Conservation (phyloP, 305 asterid species). For the Caryopteris hybrid region DNA sequence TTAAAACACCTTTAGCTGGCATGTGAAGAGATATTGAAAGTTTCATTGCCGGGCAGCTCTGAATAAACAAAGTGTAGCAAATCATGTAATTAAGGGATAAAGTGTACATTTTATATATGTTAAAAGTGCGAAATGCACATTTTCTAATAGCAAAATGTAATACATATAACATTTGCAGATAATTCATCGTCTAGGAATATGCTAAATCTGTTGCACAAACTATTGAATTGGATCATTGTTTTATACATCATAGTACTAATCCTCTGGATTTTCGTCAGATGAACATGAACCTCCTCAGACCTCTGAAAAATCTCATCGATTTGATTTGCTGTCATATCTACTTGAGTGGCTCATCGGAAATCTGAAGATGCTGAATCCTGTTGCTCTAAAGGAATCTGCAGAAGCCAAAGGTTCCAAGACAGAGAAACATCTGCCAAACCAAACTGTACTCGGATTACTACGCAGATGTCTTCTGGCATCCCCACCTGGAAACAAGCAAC, state of each 20-base stretch:
- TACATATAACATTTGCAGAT: not conserved
- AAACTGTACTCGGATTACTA: constrained; percentile 38
- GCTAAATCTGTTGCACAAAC: not conserved
- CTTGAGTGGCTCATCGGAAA: constrained; percentile 49
- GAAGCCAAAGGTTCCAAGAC: constrained; percentile 31
- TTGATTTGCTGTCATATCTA: constrained; percentile 40
- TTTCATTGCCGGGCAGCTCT: too few species aligned
- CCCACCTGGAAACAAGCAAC: constrained; percentile 38
- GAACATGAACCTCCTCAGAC: constrained; percentile 24
- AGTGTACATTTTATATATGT: too few species aligned
- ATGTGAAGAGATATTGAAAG: too few species aligned
- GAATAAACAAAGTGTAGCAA: too few species aligned
- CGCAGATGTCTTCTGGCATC: constrained; percentile 58
- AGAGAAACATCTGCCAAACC: constrained; percentile 31
- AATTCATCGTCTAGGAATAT: not conserved
- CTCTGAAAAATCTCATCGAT: constrained; percentile 22
- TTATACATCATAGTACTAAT: not conserved
- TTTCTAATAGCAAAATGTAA: not conserved
- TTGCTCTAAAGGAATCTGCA: constrained; percentile 26
- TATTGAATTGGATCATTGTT: not conserved
- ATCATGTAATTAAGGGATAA: too few species aligned
- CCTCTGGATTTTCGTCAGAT: constrained; percentile 37
- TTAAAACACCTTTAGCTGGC: too few species aligned
- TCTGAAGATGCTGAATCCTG: constrained; percentile 35
- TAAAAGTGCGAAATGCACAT: not conserved